These are phyloP conservation scores for Podospora conica DNA, from an alignment of 495 filamentous ascomycete genomes.

Conservation along the genomic window DNA sequence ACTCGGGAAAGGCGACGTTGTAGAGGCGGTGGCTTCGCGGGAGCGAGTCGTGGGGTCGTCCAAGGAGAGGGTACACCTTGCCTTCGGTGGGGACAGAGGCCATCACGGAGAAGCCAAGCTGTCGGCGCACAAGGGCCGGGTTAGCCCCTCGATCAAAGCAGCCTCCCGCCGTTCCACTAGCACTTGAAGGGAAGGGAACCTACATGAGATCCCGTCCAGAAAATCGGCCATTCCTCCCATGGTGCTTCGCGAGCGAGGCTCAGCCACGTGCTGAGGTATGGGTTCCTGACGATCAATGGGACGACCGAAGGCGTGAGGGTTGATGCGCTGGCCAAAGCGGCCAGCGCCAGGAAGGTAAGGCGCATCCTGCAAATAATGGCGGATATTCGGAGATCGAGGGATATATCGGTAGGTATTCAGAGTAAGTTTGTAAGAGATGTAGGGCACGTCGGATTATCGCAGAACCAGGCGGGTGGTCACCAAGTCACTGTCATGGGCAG, in stretches of 20 bases:
- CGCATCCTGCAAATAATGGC: conserved; percentile 20
- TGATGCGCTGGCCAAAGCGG: conserved; percentile 38
- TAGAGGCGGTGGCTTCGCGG: conserved; percentile 43
- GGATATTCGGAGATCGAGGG: neutral
- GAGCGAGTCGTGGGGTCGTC: conserved; percentile 79
- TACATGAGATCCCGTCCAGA: conserved; percentile 74
- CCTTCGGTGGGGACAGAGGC: conserved; percentile 64
- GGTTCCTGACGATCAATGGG: conserved; percentile 83
- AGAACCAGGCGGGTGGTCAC: neutral
- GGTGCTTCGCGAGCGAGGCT: conserved; percentile 69
- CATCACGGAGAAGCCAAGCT: conserved; percentile 77
- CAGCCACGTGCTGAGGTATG: conserved; percentile 88
- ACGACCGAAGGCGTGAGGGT: conserved; percentile 71
- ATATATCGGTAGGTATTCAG: neutral
- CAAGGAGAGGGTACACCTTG: conserved; percentile 79
- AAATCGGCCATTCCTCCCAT: conserved; percentile 94
- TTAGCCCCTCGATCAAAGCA: neutral
- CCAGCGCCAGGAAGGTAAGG: conserved; percentile 31
- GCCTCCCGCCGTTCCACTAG: neutral
- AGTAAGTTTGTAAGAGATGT: too few relatives aligned
- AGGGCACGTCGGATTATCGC: neutral
- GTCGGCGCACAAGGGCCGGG: neutral
- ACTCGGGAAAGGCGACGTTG: conserved; percentile 62
- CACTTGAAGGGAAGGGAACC: neutral
- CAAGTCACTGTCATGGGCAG: neutral